phyloP scores from a whole-genome alignment of 768 basidiomycete genomes.

The Mycena belliarum region DNA sequence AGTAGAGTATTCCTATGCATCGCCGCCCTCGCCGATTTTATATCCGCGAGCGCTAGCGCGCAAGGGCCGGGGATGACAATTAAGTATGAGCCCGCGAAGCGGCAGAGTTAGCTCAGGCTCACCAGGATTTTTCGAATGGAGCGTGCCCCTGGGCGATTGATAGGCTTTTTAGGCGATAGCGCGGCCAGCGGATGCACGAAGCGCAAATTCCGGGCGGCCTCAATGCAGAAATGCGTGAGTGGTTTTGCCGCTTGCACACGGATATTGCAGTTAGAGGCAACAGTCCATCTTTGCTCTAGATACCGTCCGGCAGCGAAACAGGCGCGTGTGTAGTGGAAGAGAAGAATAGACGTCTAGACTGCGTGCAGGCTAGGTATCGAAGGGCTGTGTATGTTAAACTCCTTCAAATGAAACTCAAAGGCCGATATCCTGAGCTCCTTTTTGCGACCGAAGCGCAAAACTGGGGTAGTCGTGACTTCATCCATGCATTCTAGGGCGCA shows the following conservation, averaged over 20 bases:
- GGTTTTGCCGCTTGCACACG: no score
- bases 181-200: no score
- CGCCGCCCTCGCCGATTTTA: slow-evolving; percentile 5
- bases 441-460: not conserved
- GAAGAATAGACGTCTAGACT: slow-evolving; percentile 17
- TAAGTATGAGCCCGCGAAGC: not conserved
- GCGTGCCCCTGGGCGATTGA: no score
- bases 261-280: no score
- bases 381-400: slow-evolving; percentile 12
- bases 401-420: not conserved
- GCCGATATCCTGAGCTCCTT: no score
- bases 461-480: no score
- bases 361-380: slow-evolving; percentile 28
- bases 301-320: no score
- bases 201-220: no score
- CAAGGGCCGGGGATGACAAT: slow-evolving; percentile 10
- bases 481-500: no score
- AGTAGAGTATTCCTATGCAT: not conserved
- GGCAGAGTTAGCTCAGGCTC: slow-evolving; percentile 8
- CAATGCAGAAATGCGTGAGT: no score
- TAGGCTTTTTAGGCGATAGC: slow-evolving; percentile 4
- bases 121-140: slow-evolving; percentile 10
- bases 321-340: not conserved
- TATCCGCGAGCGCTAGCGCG: not conserved
- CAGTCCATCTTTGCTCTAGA: no score